Base-by-base conservation (phyloP, 169 alveolate species). In the Plasmodium inui region DNA sequence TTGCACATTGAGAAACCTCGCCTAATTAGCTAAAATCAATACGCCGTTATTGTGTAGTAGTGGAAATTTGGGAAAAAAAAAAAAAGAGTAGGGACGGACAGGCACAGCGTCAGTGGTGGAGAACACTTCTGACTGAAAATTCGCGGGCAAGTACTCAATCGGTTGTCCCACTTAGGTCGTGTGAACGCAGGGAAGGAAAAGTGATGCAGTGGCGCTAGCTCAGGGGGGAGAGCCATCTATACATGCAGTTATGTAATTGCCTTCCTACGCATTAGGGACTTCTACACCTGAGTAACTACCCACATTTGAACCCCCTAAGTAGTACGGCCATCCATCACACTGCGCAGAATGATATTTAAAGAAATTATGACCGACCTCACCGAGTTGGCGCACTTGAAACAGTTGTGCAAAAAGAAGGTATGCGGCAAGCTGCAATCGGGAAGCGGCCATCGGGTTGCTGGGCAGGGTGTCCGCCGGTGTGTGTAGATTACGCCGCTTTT, bases 391-490 rank as follows among this genome's bases (percentile, higher is more conserved):
- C 74, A 22, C 32, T 61, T 61, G 32, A 61, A 61, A 0, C 74
- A 61, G 74, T 61, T 22, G 26, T 61, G 74, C 74, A 61, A 61
- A 61, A 61, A 61, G 74, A 61, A 61, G 32, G 74, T 61, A 61
- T 7, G 71, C n/a, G 26, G 44, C 44, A 37, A 12, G 57, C n/a
- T n/a, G n/a, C n/a, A n/a, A n/a, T n/a, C n/a, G 32, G 74, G n/a
- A 61, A 55, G 71, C n/a, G 26, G 44, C 44, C 1, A 12, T n/a
- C 5, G 17, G 57, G n/a, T 46, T 12, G n/a, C 17, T 46, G 4
- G n/a, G 57, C 57, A 46, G 7, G 57, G 57, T 46, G 50, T 9
- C 57, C 57, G 5, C 57, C 17, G 57, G n/a, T 37, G 44, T 37
- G 44, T 46, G 57, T 46, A 9, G 4, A 46, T 46, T 46, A 46